Conservation (phyloP, 441 rosid genomes). For the Erodium moschatum region DNA sequence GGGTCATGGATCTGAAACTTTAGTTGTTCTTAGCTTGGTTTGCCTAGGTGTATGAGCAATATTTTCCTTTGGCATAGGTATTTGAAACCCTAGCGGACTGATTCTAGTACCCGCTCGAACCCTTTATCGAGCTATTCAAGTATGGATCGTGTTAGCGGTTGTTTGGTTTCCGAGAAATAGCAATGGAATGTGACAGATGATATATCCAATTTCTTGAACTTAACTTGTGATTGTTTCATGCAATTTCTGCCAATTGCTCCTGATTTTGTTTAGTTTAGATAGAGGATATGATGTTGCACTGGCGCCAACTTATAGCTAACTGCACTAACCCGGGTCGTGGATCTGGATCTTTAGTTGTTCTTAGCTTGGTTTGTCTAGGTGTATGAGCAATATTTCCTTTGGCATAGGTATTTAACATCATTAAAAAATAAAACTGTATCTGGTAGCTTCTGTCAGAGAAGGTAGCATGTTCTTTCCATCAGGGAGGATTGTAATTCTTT, state of each 20-base stretch:
- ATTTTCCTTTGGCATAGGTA: too few relatives aligned
- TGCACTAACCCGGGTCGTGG: background rate
- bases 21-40: background rate
- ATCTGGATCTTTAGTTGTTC: background rate
- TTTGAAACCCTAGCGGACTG: too few relatives aligned
- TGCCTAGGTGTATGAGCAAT: too few relatives aligned
- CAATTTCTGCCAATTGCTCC: background rate
- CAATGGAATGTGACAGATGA: background rate
- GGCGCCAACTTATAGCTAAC: background rate
- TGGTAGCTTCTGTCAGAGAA: background rate
- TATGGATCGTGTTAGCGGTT: background rate
- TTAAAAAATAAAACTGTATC: background rate
- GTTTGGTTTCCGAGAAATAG: background rate
- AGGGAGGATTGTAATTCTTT: background rate
- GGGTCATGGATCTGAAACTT: background rate
- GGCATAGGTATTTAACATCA: background rate
- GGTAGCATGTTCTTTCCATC: conserved; percentile 3
- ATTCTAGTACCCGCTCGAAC: too few relatives aligned
- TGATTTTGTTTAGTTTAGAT: background rate
- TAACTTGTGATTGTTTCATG: background rate
- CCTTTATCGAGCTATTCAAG: background rate
- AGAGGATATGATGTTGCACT: background rate
- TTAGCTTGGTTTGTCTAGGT: background rate
- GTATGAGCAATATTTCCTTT: background rate
- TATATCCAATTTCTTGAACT: background rate